Percentiles rank a stretch among this genome's conserved stretches.
phyloP scores from a whole-genome alignment of 805 yeast species.

The Peterozyma toletana region DNA sequence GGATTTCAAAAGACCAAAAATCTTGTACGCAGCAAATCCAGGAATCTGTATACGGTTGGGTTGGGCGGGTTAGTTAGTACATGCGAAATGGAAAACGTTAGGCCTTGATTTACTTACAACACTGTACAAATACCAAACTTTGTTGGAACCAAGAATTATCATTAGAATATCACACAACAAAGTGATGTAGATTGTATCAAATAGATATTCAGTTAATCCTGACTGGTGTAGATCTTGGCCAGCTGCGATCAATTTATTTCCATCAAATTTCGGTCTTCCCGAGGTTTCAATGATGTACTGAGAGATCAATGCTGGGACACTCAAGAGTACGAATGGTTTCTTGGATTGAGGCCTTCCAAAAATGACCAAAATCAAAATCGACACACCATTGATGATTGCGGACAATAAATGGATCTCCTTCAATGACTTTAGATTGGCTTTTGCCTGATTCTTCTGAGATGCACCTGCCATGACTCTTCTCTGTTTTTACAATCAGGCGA shows the following conservation, averaged over 20 bases:
- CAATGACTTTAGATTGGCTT: slow-evolving; percentile 19
- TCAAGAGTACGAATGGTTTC: slow-evolving; percentile 33
- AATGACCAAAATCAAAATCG: slow-evolving; percentile 27
- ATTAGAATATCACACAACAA: slow-evolving; percentile 49
- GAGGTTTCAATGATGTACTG: slow-evolving; percentile 48
- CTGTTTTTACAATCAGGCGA: neutral
- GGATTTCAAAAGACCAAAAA: slow-evolving; percentile 28
- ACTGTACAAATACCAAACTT: slow-evolving; percentile 51
- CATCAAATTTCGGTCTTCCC: slow-evolving; percentile 52
- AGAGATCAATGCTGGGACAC: slow-evolving; percentile 33
- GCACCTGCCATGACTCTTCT: slow-evolving; percentile 27
- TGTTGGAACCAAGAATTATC: slow-evolving; percentile 45
- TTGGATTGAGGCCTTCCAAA: slow-evolving; percentile 39
- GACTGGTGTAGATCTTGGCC: slow-evolving; percentile 56
- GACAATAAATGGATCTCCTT: slow-evolving; percentile 28
- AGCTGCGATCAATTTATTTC: slow-evolving; percentile 37
- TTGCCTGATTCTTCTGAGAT: slow-evolving; percentile 28
- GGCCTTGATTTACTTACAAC: slow-evolving; percentile 15
- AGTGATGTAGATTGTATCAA: slow-evolving; percentile 63
- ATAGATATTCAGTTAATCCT: slow-evolving; percentile 69
- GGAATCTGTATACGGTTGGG: slow-evolving; percentile 31
- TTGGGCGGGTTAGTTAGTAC: neutral
- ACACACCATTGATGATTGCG: slow-evolving; percentile 27
- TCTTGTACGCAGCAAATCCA: slow-evolving; percentile 39
- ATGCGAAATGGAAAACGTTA: neutral